Base-by-base conservation (phyloP, 2,329 filamentous ascomycete species). In the Emericellopsis cladophorae region DNA sequence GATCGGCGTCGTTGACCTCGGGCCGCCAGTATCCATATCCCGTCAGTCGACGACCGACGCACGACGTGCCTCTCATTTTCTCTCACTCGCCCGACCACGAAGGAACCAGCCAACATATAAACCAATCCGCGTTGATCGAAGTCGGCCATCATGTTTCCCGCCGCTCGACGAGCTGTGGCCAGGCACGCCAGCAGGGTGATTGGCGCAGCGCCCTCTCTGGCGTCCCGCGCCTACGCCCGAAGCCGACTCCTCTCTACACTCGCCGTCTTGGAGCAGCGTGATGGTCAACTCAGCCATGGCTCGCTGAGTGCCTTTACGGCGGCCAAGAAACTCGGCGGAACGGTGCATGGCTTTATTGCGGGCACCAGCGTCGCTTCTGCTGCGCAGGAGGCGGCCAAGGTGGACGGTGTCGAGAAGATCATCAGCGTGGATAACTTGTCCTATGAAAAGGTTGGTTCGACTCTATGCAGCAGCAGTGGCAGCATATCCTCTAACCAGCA, bases 361-460 rank as follows among this genome's bases (percentile, higher is more conserved):
- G 92, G 92, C 22, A 76, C 71, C 53, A 83, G 79, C 53, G 79
- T 84, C 49, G 85, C 88, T 64, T 56, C 63, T 41, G 82, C 80
- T 7, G 92, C 89, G 40, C 79, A 84, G 43, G 80, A 93, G 64
- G 88, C 84, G 21, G 84, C 88, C 47, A 94, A 94, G 65, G 81
- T 94, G 32, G 79, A 86, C 49, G 92, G 92, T 23, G 66, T 98
- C 33, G 87, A 94, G 53, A 96, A 95, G 71, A 77, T 98, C 46
- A 75, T 98, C 52, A 80, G 78, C 34, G 81, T 96, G 16, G 85
- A 95, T 48, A 96, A 87, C 63, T 78, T 69, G 41, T 84, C 86
- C 39, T 98, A 98, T 57, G 89, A 96, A 55, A 94, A 89, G 78
- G 87, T 89, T 54, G 26, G 48, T 43, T 6, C n/a, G 14, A 11